A percentile compares a stretch with the other conserved stretches of the same genome.
These are phyloP conservation scores for Neurospora sp. DNA, from an alignment of 495 filamentous ascomycete genomes.

Conservation along the genomic window DNA sequence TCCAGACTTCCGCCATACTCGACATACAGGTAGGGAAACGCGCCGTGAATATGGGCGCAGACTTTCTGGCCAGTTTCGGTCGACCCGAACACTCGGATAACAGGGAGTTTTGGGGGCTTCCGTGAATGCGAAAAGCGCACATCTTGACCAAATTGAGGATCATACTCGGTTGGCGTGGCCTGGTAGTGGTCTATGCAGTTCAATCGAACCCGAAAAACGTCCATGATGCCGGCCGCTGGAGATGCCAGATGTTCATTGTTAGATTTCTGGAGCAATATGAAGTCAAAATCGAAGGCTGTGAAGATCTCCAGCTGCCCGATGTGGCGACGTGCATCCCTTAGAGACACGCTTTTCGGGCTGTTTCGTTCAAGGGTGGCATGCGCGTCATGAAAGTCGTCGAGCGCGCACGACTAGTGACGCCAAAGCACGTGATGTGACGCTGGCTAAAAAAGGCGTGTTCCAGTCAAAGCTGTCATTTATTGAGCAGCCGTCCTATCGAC, in stretches of 20 bases:
- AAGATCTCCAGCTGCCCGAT: background rate
- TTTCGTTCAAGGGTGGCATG: background rate
- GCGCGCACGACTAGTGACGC: background rate
- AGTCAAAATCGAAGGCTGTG: background rate
- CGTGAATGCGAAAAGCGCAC: constrained; percentile 35
- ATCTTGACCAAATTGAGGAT: constrained; percentile 62
- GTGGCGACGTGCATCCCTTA: background rate
- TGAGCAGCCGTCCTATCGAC: background rate
- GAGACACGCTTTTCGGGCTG: background rate
- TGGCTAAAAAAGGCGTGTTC: background rate
- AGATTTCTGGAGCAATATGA: background rate
- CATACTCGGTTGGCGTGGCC: constrained; percentile 62
- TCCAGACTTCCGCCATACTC: constrained; percentile 68
- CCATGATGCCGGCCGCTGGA: constrained; percentile 29
- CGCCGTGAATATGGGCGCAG: constrained; percentile 93
- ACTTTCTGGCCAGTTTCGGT: constrained; percentile 95
- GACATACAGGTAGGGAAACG: constrained; percentile 87
- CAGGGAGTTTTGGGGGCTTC: constrained; percentile 63
- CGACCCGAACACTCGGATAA: constrained; percentile 84
- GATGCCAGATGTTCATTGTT: background rate
- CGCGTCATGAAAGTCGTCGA: background rate
- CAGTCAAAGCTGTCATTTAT: background rate
- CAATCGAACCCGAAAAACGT: constrained; percentile 72
- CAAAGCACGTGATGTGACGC: background rate
- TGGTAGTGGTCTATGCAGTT: constrained; percentile 96